These are phyloP conservation scores for Toxicodendron radicans DNA, from an alignment of 345 rosid species.

Conservation along the genomic window DNA sequence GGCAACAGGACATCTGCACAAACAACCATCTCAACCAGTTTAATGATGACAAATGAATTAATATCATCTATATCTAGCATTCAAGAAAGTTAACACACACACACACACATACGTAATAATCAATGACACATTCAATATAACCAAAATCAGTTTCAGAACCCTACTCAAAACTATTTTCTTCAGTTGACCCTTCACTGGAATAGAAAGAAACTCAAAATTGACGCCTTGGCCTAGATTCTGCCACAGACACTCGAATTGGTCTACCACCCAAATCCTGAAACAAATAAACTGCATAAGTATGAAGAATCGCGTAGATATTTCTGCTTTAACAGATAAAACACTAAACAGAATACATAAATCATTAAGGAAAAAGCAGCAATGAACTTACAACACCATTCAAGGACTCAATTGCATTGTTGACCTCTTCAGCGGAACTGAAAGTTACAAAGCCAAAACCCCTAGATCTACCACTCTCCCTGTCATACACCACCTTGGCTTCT, in stretches of 20 bases:
- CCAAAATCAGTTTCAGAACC: neutral
- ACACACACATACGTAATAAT: too few relatives aligned
- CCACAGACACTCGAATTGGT: slow-evolving; percentile 77
- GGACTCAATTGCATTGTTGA: slow-evolving; percentile 61
- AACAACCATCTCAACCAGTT: neutral
- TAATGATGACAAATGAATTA: neutral
- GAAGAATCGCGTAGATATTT: neutral
- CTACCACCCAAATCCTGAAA: slow-evolving; percentile 88
- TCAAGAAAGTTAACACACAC: neutral
- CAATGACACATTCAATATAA: neutral
- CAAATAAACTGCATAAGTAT: slow-evolving; percentile 12
- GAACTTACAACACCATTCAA: slow-evolving; percentile 83
- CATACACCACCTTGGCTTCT: slow-evolving; percentile 92
- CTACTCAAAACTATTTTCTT: neutral
- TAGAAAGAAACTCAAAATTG: slow-evolving; percentile 47
- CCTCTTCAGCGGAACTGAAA: slow-evolving; percentile 77
- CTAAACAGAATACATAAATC: neutral
- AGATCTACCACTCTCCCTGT: slow-evolving; percentile 91
- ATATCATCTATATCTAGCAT: neutral
- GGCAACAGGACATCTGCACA: neutral
- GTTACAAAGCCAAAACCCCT: slow-evolving; percentile 97
- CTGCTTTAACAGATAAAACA: neutral
- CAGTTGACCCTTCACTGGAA: neutral
- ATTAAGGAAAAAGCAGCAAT: neutral
- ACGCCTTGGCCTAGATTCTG: slow-evolving; percentile 85